Conservation (phyloP, 441 rosid species). For the Aquilaria agallochum region DNA sequence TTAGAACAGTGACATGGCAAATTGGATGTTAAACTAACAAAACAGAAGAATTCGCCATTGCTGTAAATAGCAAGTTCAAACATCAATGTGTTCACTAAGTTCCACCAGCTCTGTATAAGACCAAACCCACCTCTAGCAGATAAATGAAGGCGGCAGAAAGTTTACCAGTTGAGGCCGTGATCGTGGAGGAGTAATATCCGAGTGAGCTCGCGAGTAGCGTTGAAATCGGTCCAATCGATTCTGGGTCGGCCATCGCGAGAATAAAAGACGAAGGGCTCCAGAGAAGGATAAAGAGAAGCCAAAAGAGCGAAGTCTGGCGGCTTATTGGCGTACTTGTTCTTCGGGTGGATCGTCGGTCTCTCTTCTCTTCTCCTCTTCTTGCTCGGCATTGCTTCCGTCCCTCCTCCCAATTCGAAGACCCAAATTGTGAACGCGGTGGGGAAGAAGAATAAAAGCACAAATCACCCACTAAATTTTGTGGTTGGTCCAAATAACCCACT, state of each 20-base stretch:
- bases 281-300: constrained; percentile 76
- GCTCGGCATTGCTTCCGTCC: constrained; percentile 26
- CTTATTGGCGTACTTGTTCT: constrained; percentile 55
- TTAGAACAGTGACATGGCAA: too few relatives aligned
- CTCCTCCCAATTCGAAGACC: background rate
- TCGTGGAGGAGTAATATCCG: constrained; percentile 78
- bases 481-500: too few relatives aligned
- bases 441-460: too few relatives aligned
- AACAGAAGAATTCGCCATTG: background rate
- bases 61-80: too few relatives aligned
- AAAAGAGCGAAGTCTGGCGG: constrained; percentile 77
- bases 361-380: constrained; percentile 52
- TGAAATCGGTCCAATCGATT: constrained; percentile 90
- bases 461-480: too few relatives aligned
- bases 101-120: too few relatives aligned
- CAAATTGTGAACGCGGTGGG: too few relatives aligned
- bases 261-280: constrained; percentile 65
- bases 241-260: constrained; percentile 59
- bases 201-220: constrained; percentile 87
- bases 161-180: constrained; percentile 60
- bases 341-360: constrained; percentile 57
- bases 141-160: background rate
- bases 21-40: too few relatives aligned
- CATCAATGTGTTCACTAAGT: too few relatives aligned
- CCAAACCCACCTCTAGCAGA: too few relatives aligned